Evolutionary conservation across 345 rosid species (phyloP), one percentile per base, ranked within the genome.

Genomic region (Microthlaspi erraticum): DNA sequence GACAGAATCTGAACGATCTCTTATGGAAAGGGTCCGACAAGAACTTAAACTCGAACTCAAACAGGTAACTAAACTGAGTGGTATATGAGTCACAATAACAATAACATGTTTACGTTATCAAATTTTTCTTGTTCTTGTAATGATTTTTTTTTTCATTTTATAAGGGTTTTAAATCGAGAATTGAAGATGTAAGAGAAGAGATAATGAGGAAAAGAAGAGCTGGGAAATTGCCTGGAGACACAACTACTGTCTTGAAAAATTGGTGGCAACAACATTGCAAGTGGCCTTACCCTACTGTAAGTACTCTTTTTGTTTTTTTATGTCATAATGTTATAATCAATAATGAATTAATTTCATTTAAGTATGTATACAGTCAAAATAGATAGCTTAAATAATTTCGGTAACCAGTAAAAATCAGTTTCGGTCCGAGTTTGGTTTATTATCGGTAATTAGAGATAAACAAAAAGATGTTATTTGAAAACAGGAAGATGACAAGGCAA

Each of bases 211-310:
- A 93, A 78, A 84, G 98, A 82, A 83, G 98, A 52, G 98, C 98
- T 39, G 98, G 98, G 5, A 93, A 93, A 72, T 76, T 93, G 71
- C 98, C 98, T 0, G 98, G 98, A 14, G 98, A 91, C 86, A 93
- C 98, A 61, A 93, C 98, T 16, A 76, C 93, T 8, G 97, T 93
- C 38, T 88, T 93, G 26, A 93, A 93, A 60, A 87, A 78, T 48
- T 93, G 98, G 98, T 93, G 98, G 98, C 97, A 85, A 68, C 93
- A 91, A 79, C 99, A 94, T 66, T 86, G 97, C 5, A 94, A 91
- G 59, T 94, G 99, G 99, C 99, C 99, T 33, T 94, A 94, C 69
- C 99, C 99, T 62, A 94, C 97, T 57, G 98, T 93, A 79, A 87
- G 88, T 70, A 45, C 5, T 38, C 29, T 26, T 26, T 26, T 26